Evolutionary conservation across 1,139 yeast genomes (phyloP), one percentile per base, ranked within the genome.

Genomic region (Yamadazyma triangularis): DNA sequence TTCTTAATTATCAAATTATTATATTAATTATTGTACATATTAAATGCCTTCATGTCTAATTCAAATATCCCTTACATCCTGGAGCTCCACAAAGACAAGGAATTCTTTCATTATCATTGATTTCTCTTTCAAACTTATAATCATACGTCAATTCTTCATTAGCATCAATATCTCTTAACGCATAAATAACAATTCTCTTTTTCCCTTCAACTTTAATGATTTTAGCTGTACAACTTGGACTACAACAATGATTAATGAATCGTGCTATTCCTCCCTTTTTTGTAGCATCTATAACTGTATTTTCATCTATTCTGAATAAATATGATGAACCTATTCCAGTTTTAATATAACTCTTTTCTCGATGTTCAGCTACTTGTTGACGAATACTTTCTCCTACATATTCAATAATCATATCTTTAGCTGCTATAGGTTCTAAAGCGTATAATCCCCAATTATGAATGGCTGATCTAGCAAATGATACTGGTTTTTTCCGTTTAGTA

Each of bases 361-460:
- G 71, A 47, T 86, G 77, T 48, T 93, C 98, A 1, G 97, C 95
- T 23, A 89, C 91, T 36, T 88, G 96, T 50, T 89, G 96, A 38
- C 98, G 70, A 22, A 93, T 80, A 36, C 94, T 74, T 48, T 91
- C 98, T 21, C 99, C 99, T n/a, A 91, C 97, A 49, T 91, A 91
- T 56, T 93, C 99, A 39, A 93, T 91, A 48, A 91, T 89, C 96
- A 91, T 91, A 57, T 91, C 98, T 44, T 82, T 84, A 1, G 94
- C 93, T 10, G 88, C 85, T 49, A 91, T 91, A 1, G 95, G 95
- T 50, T 91, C 97, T 50, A 86, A 65, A 0, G 98, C 98, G 58
- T 88, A 91, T 29, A 91, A 61, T 0, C 99, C 99, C 98, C 98
- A 91, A 50, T 91, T 88, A 54, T 93, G 98, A 47, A 91, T 91